Percentiles rank a stretch among this genome's conserved stretches.
Conservation (phyloP, 1,284 basidiomycete species). For the Sporisorium iseilematis-ciliati region DNA sequence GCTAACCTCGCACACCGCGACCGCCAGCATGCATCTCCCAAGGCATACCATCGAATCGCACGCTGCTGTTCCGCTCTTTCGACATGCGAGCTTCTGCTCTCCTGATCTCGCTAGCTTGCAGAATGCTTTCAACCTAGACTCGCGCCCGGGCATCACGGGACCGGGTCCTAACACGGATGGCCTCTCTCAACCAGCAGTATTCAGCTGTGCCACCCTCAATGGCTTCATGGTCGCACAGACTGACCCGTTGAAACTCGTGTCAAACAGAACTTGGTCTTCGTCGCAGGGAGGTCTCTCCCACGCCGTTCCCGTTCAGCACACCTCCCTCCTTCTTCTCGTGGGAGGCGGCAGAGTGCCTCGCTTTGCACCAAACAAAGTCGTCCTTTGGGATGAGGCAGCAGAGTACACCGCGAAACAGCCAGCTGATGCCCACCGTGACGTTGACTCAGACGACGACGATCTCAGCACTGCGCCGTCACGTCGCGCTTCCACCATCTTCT, state of each 20-base stretch:
- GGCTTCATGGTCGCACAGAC: constrained; percentile 60
- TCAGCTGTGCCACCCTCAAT: constrained; percentile 57
- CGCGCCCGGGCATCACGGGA: neutral
- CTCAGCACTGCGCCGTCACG: constrained; percentile 7
- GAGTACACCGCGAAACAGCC: constrained; percentile 14
- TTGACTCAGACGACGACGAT: constrained; percentile 25
- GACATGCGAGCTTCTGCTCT: constrained; percentile 50
- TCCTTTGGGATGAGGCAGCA: constrained; percentile 64
- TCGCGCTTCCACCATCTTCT: constrained; percentile 57
- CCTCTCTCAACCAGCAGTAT: constrained; percentile 46
- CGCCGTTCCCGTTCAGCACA: constrained; percentile 49
- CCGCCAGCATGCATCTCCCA: constrained; percentile 53
- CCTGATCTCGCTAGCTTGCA: constrained; percentile 10
- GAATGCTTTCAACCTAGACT: neutral
- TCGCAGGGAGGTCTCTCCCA: constrained; percentile 57
- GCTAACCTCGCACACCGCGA: neutral
- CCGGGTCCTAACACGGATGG: neutral
- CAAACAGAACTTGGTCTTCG: constrained; percentile 43
- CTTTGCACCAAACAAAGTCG: constrained; percentile 65
- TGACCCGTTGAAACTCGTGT: constrained; percentile 52
- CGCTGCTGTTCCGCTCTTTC: constrained; percentile 47
- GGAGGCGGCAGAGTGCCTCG: constrained; percentile 62
- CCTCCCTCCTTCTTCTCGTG: constrained; percentile 61
- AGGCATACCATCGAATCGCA: constrained; percentile 60
- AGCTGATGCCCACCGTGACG: neutral